phyloP scores from a whole-genome alignment of 176 grass and related monocot genomes.

The Alopecurus myosuroides region DNA sequence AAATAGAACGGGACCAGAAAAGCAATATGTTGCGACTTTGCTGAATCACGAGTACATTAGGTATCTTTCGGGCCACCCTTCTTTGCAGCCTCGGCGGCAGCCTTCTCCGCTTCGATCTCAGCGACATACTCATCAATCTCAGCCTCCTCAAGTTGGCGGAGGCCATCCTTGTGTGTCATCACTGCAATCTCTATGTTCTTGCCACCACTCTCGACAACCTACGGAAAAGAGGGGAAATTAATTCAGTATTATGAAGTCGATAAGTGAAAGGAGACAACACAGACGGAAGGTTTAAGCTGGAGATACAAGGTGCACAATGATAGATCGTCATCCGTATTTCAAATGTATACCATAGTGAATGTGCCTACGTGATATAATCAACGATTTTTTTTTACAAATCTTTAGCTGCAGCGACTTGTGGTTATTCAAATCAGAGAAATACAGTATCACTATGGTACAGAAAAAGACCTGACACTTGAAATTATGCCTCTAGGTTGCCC shows the following conservation, averaged over 20 bases:
- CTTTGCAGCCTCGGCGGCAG: conserved; percentile 84
- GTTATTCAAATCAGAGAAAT: background rate
- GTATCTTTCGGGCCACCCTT: conserved; percentile 49
- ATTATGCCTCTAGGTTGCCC: background rate
- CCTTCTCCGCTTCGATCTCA: conserved; percentile 93
- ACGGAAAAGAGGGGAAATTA: background rate
- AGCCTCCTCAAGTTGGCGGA: conserved; percentile 60
- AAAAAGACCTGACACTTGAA: background rate
- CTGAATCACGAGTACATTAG: conserved; percentile 18
- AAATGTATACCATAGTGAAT: background rate
- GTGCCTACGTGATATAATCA: background rate
- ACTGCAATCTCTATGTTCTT: conserved; percentile 95
- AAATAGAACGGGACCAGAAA: background rate
- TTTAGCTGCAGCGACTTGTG: background rate
- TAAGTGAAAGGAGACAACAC: background rate
- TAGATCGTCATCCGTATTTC: background rate
- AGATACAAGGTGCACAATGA: background rate
- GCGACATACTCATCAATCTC: conserved; percentile 89
- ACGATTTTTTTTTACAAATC: background rate
- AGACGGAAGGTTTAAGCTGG: background rate
- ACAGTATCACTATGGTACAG: background rate
- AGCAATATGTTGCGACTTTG: background rate
- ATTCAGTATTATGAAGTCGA: background rate
- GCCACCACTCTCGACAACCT: conserved; percentile 85
- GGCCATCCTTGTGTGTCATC: conserved; percentile 59